phyloP scores from a whole-genome alignment of 2,329 filamentous ascomycete species.

The Cladosporium sp. region DNA sequence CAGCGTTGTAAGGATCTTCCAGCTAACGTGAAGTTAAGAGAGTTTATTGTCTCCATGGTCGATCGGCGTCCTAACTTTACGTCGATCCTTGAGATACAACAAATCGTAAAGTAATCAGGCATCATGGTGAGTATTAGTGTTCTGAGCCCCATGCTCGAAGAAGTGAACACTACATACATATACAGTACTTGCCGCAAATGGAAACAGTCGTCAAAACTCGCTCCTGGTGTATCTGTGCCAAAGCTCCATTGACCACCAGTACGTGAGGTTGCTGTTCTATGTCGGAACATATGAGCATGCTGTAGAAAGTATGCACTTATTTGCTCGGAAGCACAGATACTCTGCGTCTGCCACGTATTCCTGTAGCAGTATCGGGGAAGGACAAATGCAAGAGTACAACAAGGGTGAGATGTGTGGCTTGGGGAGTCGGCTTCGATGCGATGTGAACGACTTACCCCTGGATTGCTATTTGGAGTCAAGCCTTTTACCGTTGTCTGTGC shows the following conservation, averaged over 20 bases:
- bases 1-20: neutral
- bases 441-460: neutral
- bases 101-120: no score
- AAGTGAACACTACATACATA: neutral
- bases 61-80: neutral
- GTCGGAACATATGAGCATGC: no score
- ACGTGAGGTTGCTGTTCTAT: no score
- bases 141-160: neutral
- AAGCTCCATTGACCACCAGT: no score
- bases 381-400: neutral
- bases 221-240: no score
- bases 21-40: neutral
- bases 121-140: no score
- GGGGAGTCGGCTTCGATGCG: neutral
- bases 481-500: conserved; percentile 1
- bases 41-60: neutral
- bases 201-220: no score
- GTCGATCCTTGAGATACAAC: neutral
- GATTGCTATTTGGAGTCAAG: neutral
- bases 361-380: neutral
- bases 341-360: neutral
- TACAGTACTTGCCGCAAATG: neutral
- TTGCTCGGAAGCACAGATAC: no score
- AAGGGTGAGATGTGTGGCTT: neutral
- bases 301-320: no score